Evolutionary conservation across 1,284 basidiomycete genomes (phyloP).

Genomic region (Cutaneotrichosporon sp.): DNA sequence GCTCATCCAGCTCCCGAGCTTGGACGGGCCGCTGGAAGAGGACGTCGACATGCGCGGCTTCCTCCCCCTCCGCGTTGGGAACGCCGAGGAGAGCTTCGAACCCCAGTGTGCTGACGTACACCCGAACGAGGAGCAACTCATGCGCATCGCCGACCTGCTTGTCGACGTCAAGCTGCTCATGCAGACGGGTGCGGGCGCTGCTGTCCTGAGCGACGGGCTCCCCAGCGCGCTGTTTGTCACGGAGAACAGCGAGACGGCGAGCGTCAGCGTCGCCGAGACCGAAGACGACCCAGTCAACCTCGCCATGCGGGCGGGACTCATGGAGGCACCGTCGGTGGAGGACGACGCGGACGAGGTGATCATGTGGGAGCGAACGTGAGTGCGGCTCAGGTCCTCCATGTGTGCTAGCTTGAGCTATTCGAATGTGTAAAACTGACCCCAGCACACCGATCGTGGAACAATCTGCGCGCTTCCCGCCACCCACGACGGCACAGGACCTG

Average conservation of each 20-base stretch:
- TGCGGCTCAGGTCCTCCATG: neutral
- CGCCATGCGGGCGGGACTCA: constrained; percentile 67
- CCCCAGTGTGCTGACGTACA: constrained; percentile 55
- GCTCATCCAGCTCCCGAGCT: constrained; percentile 61
- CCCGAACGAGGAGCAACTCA: constrained; percentile 91
- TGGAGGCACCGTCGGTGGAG: constrained; percentile 55
- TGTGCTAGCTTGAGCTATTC: neutral
- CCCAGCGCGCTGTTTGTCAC: constrained; percentile 31
- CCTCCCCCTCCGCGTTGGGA: constrained; percentile 67
- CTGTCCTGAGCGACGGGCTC: constrained; percentile 13
- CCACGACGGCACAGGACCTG: constrained; percentile 28
- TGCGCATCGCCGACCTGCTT: constrained; percentile 85
- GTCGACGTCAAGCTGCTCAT: constrained; percentile 63
- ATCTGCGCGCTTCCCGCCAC: neutral
- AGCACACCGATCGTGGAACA: constrained; percentile 15
- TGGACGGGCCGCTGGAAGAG: constrained; percentile 75
- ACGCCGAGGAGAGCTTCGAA: constrained; percentile 34
- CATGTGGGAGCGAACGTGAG: constrained; percentile 37
- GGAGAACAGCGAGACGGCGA: constrained; percentile 54
- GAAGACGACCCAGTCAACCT: constrained; percentile 78
- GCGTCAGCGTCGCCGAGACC: constrained; percentile 68
- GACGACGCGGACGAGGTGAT: constrained; percentile 43
- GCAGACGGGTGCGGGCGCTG: constrained; percentile 28
- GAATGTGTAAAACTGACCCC: neutral
- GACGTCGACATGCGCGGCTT: constrained; percentile 89